Base-by-base conservation (phyloP, 345 rosid genomes). In the Eutrema heterophyllum region DNA sequence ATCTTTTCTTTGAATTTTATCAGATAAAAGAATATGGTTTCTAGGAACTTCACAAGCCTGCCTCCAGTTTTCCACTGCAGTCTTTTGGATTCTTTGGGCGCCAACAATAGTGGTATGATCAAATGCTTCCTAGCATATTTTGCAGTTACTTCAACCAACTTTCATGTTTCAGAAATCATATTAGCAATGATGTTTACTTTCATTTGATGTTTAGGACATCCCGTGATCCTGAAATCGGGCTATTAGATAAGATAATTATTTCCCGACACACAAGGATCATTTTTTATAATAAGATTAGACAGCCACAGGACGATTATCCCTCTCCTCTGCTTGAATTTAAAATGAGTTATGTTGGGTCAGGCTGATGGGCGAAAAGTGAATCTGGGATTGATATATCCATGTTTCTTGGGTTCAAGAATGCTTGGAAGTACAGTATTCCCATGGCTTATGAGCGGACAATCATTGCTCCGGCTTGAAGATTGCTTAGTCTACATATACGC, bases 61-160 rank as follows among this genome's bases (percentile, higher is more conserved):
- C 79, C 89, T 95, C 73, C 92, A 87, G 73, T 92, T 95, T 79
- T 86, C 99, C 4, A 79, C 85, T 68, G 85, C 83, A 21, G 72
- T 86, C 64, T 88, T 90, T 84, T 92, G 98, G 98, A 89, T 95
- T 79, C 84, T 95, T 16, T 95, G 98, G 99, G 92, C 98, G 38
- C 94, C 99, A 56, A 85, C 88, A 14, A 73, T 90, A 79, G 98
- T 90, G 96, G 98, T 95, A 88, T 33, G 91, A 61, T 80, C 70
- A 62, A 38, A 38, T 65, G 24, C 58, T 65, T 33, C 38, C 4
- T 46, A 53, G 1, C 12, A 52, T 64, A 55, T 46, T 67, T 71
- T 73, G 9, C 45, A 4, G 55, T 66, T 68, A 7, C 57, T 58
- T 29, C 24, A 21, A 57, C 53, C 41, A 72, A 57, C 12, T 40